Evolutionary conservation across 2,329 filamentous ascomycete species (phyloP).

Genomic region (Xylaria sp.): DNA sequence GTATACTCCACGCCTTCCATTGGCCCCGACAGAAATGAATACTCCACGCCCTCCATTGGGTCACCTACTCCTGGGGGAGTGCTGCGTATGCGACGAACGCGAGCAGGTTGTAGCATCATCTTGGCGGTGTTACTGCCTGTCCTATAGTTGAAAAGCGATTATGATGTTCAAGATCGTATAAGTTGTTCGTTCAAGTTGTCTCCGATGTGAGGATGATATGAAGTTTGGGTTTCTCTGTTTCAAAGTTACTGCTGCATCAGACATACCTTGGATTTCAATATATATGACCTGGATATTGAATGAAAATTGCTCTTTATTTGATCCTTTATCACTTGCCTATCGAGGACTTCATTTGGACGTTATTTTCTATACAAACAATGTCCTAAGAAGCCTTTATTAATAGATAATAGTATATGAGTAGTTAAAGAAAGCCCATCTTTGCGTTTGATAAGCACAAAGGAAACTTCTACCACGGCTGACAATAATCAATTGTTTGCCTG

Average conservation of each 20-base stretch:
- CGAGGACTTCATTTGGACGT: constrained; percentile 1
- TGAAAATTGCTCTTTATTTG: not conserved
- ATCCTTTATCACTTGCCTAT: constrained; percentile 10
- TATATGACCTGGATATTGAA: not conserved
- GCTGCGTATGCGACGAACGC: not conserved
- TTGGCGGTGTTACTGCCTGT: not conserved
- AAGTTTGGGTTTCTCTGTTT: not conserved
- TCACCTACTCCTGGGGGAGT: not conserved
- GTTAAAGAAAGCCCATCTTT: constrained; percentile 11
- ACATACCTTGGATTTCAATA: not conserved
- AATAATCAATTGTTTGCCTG: not conserved
- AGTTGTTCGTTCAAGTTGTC: not conserved
- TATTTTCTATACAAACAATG: not conserved
- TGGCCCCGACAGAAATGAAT: not conserved
- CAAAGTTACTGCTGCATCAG: not conserved
- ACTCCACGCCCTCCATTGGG: not conserved
- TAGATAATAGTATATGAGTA: not conserved
- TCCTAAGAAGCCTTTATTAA: constrained; percentile 9
- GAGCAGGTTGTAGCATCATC: not conserved
- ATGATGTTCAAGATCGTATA: not conserved
- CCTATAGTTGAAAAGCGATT: not conserved
- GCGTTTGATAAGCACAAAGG: not conserved
- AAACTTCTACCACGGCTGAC: not conserved
- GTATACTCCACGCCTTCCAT: not conserved
- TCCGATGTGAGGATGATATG: not conserved